Evolutionary conservation across 306 rosid species (phyloP).

Genomic region (Styphnolobium japonicum): DNA sequence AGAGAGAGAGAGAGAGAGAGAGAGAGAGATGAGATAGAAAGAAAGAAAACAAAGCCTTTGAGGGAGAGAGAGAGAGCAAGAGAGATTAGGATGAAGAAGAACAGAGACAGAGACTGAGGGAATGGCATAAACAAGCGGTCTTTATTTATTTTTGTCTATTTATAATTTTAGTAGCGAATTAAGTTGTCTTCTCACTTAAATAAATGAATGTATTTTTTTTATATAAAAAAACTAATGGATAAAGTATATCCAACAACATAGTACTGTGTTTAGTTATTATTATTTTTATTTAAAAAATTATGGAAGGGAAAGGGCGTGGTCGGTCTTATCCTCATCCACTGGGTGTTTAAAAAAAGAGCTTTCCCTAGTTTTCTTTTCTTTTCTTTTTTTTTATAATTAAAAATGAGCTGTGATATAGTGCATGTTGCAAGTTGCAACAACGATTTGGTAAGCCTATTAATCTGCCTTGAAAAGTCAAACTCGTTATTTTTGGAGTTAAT

Average conservation of each 20-base stretch:
- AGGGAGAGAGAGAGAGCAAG: not conserved
- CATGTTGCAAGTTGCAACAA: too few relatives aligned
- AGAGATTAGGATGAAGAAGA: not conserved
- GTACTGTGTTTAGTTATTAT: not conserved
- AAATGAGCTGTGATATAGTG: slow-evolving; percentile 33
- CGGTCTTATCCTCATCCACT: slow-evolving; percentile 59
- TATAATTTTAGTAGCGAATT: not conserved
- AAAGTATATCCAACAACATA: slow-evolving; percentile 29
- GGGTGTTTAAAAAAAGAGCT: not conserved
- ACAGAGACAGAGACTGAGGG: not conserved
- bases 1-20: too few relatives aligned
- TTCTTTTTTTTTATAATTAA: not conserved
- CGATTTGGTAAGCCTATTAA: not conserved
- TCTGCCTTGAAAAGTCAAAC: not conserved
- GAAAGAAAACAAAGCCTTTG: too few relatives aligned
- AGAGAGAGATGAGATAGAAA: not conserved
- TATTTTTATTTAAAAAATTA: not conserved
- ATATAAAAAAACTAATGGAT: not conserved
- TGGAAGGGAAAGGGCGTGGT: not conserved
- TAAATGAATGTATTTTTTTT: not conserved
- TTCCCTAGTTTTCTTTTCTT: not conserved
- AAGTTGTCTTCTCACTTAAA: too few relatives aligned
- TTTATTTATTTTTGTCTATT: slow-evolving; percentile 21
- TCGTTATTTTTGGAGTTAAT: not conserved
- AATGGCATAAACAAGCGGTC: not conserved